phyloP scores from a whole-genome alignment of 345 rosid genomes.

The Raphanus sativus region DNA sequence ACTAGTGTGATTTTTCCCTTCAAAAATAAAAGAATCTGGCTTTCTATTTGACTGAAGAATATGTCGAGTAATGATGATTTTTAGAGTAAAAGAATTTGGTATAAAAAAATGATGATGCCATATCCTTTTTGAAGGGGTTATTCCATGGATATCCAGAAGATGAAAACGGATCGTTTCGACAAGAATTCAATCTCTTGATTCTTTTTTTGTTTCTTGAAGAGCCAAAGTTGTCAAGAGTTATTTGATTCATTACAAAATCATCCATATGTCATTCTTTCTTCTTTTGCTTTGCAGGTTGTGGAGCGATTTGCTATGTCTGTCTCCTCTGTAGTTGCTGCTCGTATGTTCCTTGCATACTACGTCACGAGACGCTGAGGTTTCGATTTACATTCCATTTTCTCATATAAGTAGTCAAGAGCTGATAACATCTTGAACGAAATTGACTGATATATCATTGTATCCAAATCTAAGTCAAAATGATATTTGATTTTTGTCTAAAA shows the following conservation, averaged over 20 bases:
- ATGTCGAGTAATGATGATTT: slow-evolving; percentile 4
- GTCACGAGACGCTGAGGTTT: neutral
- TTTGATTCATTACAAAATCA: neutral
- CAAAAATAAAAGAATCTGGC: neutral
- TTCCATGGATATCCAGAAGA: slow-evolving; percentile 36
- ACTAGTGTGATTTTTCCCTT: neutral
- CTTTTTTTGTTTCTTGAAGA: slow-evolving; percentile 23
- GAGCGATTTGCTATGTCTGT: slow-evolving; percentile 4
- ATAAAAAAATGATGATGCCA: slow-evolving; percentile 24
- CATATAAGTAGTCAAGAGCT: neutral
- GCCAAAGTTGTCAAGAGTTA: slow-evolving; percentile 19
- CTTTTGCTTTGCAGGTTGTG: neutral
- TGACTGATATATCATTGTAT: neutral
- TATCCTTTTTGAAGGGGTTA: slow-evolving; percentile 29
- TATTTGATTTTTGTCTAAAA: neutral
- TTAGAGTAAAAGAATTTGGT: slow-evolving; percentile 21
- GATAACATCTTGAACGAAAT: neutral
- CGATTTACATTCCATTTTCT: neutral
- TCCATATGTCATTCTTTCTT: neutral
- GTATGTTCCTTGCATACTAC: neutral
- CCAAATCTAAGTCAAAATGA: neutral
- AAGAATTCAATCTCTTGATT: slow-evolving; percentile 21
- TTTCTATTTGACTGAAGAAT: neutral
- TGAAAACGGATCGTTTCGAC: slow-evolving; percentile 27
- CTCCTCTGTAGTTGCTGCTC: neutral